Conservation (phyloP, 2,329 filamentous ascomycete species). For the Exophiala xenobiotica region DNA sequence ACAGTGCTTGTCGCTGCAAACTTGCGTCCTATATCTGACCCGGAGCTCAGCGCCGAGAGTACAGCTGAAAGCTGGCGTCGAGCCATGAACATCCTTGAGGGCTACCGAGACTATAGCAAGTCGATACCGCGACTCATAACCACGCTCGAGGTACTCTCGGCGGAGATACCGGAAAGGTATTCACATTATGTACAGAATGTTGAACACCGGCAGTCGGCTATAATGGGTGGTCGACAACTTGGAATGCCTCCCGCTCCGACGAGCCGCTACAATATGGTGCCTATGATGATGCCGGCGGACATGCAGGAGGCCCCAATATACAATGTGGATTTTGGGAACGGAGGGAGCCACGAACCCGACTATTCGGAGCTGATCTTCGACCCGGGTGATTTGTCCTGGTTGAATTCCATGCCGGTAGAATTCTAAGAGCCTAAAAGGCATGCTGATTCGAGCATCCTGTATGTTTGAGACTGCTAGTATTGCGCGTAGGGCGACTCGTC, state of each 20-base stretch:
- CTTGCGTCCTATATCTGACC: not conserved
- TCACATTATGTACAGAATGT: not conserved
- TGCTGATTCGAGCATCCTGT: too few relatives aligned
- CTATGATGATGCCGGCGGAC: too few relatives aligned
- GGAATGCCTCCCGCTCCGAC: too few relatives aligned
- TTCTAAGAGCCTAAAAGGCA: too few relatives aligned
- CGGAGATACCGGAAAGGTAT: too few relatives aligned
- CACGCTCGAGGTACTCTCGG: not conserved
- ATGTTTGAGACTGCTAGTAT: too few relatives aligned
- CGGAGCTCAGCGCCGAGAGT: not conserved
- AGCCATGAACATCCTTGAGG: not conserved
- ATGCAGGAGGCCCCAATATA: not conserved
- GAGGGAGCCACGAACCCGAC: too few relatives aligned
- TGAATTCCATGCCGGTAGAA: not conserved
- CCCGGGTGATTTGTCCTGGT: not conserved
- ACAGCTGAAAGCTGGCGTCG: not conserved
- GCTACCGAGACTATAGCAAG: not conserved
- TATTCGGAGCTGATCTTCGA: not conserved
- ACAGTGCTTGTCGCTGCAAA: not conserved
- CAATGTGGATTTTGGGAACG: not conserved
- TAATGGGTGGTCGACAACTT: too few relatives aligned
- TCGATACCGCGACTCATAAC: not conserved
- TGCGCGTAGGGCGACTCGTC: too few relatives aligned
- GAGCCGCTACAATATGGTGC: too few relatives aligned
- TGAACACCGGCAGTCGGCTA: not conserved